phyloP scores from a whole-genome alignment of 768 basidiomycete genomes.

The Chlorophyllum brunneum region DNA sequence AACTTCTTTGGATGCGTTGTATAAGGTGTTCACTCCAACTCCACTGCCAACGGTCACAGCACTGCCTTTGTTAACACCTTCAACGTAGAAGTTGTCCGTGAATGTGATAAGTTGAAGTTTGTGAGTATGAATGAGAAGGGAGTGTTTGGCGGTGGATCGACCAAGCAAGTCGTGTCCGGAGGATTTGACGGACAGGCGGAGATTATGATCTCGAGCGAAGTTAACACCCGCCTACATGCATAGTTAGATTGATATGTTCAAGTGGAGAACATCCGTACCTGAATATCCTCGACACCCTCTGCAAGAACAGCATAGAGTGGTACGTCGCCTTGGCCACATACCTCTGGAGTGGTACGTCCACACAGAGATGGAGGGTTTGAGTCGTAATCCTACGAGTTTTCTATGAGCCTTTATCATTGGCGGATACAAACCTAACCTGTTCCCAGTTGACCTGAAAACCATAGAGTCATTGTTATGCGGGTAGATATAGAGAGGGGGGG shows the following conservation, averaged over 20 bases:
- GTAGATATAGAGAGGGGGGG: background rate
- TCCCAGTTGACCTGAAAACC: background rate
- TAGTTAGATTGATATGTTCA: no score
- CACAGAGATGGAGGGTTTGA: constrained; percentile 24
- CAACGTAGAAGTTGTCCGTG: no score
- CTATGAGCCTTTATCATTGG: background rate
- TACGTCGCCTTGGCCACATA: constrained; percentile 28
- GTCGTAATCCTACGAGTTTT: constrained; percentile 20
- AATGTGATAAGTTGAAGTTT: no score
- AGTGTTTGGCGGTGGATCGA: no score
- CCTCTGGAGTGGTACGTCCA: constrained; percentile 17
- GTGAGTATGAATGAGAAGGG: no score
- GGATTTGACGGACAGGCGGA: no score
- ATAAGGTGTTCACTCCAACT: constrained; percentile 18
- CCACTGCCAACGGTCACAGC: constrained; percentile 26
- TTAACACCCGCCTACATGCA: constrained; percentile 16
- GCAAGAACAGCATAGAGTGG: constrained; percentile 27
- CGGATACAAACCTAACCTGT: background rate
- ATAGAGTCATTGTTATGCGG: no score
- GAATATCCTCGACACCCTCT: constrained; percentile 25
- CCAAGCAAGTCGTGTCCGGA: no score
- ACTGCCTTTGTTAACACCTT: background rate
- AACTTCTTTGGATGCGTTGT: constrained; percentile 18
- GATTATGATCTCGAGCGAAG: constrained; percentile 6
- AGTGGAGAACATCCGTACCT: no score